phyloP scores from a whole-genome alignment of 352 stramenopile species.

The Labyrinthula sp. region DNA sequence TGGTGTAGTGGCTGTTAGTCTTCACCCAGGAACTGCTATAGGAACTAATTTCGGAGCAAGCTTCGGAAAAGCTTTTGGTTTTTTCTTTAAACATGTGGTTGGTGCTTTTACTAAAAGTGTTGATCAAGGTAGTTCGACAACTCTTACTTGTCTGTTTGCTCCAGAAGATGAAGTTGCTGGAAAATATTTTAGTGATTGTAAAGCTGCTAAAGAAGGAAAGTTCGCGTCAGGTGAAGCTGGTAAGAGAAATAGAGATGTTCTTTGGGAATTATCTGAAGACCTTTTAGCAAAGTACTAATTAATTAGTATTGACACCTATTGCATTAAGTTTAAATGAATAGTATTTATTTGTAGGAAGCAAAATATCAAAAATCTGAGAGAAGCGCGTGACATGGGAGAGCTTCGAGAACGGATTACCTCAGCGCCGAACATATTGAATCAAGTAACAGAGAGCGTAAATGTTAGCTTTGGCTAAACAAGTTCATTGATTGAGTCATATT shows the following conservation, averaged over 20 bases:
- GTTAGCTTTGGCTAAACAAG: too few relatives aligned
- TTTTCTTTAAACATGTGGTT: conserved; percentile 6
- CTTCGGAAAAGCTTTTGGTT: neutral
- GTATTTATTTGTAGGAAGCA: too few relatives aligned
- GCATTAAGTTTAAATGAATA: too few relatives aligned
- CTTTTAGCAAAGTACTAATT: neutral
- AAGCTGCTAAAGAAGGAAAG: neutral
- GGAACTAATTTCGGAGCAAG: conserved; percentile 6
- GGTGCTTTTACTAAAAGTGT: conserved; percentile 19
- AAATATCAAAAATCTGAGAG: too few relatives aligned
- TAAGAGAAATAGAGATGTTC: too few relatives aligned
- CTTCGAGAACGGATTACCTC: too few relatives aligned
- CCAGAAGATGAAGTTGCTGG: conserved; percentile 6
- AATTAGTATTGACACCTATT: too few relatives aligned
- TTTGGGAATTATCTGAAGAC: conserved; percentile 16
- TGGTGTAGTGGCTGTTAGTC: conserved; percentile 1
- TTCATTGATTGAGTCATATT: too few relatives aligned
- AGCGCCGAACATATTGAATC: too few relatives aligned
- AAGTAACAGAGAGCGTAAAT: too few relatives aligned
- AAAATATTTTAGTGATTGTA: conserved; percentile 9
- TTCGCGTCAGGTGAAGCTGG: neutral
- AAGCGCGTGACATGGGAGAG: too few relatives aligned
- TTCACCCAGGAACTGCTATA: conserved; percentile 12
- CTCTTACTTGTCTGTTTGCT: conserved; percentile 6
- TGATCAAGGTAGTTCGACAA: conserved; percentile 15